phyloP scores from a whole-genome alignment of 495 filamentous ascomycete species.

The Penicillium salamii region DNA sequence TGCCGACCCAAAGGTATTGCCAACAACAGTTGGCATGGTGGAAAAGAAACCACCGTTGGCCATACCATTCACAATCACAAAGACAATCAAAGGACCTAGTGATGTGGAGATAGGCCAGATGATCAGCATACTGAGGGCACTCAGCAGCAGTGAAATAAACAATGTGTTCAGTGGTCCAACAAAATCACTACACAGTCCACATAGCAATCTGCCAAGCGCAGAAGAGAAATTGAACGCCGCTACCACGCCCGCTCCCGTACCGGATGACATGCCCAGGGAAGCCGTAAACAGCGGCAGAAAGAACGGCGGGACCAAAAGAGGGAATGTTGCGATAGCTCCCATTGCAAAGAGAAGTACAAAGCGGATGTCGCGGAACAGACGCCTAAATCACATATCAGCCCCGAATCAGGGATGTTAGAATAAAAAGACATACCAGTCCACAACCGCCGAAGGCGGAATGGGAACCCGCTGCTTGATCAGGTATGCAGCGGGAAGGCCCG shows the following conservation, averaged over 20 bases:
- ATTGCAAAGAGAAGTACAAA: conserved; percentile 52
- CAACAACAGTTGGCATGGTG: conserved; percentile 59
- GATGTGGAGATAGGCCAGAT: conserved; percentile 56
- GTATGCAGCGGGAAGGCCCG: conserved; percentile 56
- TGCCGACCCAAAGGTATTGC: conserved; percentile 53
- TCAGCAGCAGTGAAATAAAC: conserved; percentile 43
- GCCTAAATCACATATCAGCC: conserved; percentile 21
- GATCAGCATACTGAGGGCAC: conserved; percentile 52
- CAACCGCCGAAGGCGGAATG: conserved; percentile 37
- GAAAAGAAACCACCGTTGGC: conserved; percentile 59
- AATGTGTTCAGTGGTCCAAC: conserved; percentile 53
- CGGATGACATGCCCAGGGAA: conserved; percentile 44
- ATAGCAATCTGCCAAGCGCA: conserved; percentile 48
- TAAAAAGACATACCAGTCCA: conserved; percentile 44
- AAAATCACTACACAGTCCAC: conserved; percentile 49
- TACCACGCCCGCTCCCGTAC: conserved; percentile 50
- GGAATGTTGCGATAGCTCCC: conserved; percentile 58
- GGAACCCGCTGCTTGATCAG: conserved; percentile 53
- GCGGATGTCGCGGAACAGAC: conserved; percentile 46
- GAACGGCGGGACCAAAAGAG: conserved; percentile 59
- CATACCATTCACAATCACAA: conserved; percentile 53
- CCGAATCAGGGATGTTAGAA: not conserved
- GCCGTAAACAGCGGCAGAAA: conserved; percentile 52
- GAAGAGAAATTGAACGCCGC: conserved; percentile 57
- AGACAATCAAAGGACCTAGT: conserved; percentile 48